A percentile compares a stretch with the other conserved stretches of the same genome.
Conservation (phyloP, 129 eudicot species). For the Ambrosia artemisiifolia region DNA sequence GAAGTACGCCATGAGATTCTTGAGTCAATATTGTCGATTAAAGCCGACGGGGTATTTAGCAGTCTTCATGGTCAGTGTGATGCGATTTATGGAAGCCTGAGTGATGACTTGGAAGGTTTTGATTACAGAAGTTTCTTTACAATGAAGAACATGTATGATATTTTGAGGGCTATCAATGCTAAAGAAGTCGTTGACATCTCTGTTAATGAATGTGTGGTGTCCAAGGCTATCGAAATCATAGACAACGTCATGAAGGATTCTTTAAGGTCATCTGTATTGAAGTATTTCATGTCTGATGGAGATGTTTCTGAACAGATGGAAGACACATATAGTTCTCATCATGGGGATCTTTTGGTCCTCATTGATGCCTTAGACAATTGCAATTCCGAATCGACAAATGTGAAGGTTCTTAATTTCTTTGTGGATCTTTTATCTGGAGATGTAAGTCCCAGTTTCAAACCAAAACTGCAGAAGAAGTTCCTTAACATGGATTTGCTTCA, state of each 20-base stretch:
- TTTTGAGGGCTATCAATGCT: slow-evolving; percentile 41
- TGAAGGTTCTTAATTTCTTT: slow-evolving; percentile 74
- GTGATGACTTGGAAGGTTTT: slow-evolving; percentile 48
- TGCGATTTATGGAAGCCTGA: slow-evolving; percentile 44
- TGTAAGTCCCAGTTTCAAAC: slow-evolving; percentile 38
- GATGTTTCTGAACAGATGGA: slow-evolving; percentile 40
- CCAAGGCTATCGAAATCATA: slow-evolving; percentile 55
- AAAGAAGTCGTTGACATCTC: slow-evolving; percentile 39
- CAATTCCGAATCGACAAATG: slow-evolving; percentile 66
- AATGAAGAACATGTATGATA: slow-evolving; percentile 64
- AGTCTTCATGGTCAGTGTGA: slow-evolving; percentile 63
- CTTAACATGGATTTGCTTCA: slow-evolving; percentile 53
- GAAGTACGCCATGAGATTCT: slow-evolving; percentile 54
- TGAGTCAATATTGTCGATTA: slow-evolving; percentile 51
- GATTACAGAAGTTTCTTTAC: slow-evolving; percentile 59
- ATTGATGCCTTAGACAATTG: slow-evolving; percentile 68
- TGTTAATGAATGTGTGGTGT: slow-evolving; percentile 51
- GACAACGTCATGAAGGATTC: slow-evolving; percentile 56
- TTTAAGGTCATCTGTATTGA: slow-evolving; percentile 39
- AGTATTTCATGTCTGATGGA: slow-evolving; percentile 51
- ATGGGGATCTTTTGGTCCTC: slow-evolving; percentile 69
- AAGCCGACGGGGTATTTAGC: slow-evolving; percentile 62
- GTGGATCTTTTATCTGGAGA: slow-evolving; percentile 69
- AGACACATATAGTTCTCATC: slow-evolving; percentile 52
- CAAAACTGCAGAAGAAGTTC: slow-evolving; percentile 61